These are phyloP conservation scores for Termitomyces sp. DNA, from an alignment of 768 basidiomycete genomes.

Conservation along the genomic window DNA sequence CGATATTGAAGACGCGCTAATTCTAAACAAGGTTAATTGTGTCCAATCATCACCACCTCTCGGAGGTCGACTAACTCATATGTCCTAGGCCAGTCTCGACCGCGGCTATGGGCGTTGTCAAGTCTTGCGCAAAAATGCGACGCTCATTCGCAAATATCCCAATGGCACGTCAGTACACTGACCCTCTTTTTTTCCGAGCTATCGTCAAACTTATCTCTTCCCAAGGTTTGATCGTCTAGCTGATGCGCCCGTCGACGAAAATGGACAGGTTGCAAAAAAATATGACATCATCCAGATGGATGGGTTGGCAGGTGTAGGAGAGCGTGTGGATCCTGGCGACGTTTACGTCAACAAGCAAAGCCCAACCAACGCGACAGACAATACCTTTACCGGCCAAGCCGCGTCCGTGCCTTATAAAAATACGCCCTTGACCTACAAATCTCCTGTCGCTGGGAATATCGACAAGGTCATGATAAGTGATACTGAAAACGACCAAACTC, in stretches of 20 bases:
- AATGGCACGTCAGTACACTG: conserved; percentile 82
- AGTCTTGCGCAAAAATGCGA: conserved; percentile 92
- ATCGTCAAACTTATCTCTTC: neutral
- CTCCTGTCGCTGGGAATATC: conserved; percentile 87
- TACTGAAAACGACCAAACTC: conserved; percentile 91
- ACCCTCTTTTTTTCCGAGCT: neutral
- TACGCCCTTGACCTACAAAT: conserved; percentile 89
- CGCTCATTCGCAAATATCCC: conserved; percentile 91
- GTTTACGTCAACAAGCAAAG: conserved; percentile 97
- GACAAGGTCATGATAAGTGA: conserved; percentile 99
- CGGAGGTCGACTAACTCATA: conserved; percentile 7
- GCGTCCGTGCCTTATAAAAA: conserved; percentile 88
- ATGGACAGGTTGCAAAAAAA: conserved; percentile 72
- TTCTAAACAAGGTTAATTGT: conserved; percentile 75
- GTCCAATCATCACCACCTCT: neutral
- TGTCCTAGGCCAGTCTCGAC: conserved; percentile 80
- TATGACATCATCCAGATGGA: conserved; percentile 91
- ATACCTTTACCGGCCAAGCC: conserved; percentile 80
- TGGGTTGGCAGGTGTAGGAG: conserved; percentile 92
- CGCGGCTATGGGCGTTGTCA: conserved; percentile 97
- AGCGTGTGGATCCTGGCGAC: conserved; percentile 88
- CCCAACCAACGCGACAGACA: conserved; percentile 90
- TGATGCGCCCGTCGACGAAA: conserved; percentile 84
- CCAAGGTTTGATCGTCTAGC: conserved; percentile 87
- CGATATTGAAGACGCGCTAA: conserved; percentile 98